Evolutionary conservation across 1,284 basidiomycete genomes (phyloP).

Genomic region (Ustilago esculenta): DNA sequence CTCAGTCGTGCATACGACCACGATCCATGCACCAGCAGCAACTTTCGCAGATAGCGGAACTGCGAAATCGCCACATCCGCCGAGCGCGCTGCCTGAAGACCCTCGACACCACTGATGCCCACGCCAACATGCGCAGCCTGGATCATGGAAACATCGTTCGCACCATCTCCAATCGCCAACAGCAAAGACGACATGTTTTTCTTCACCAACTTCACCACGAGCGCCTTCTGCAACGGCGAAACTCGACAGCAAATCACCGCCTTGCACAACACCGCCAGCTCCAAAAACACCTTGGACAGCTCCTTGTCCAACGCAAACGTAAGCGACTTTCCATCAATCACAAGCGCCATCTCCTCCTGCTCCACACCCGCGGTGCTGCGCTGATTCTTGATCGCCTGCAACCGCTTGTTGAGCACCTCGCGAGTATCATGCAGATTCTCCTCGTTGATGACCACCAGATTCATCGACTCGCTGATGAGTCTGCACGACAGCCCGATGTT

Average conservation of each 20-base stretch:
- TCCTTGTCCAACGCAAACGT: constrained; percentile 92
- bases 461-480: constrained; percentile 98
- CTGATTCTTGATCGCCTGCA: constrained; percentile 92
- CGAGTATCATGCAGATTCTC: constrained; percentile 82
- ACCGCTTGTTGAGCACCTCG: constrained; percentile 85
- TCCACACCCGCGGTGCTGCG: constrained; percentile 79
- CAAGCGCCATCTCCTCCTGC: constrained; percentile 89
- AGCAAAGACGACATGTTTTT: constrained; percentile 91
- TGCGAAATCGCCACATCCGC: constrained; percentile 98
- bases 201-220: constrained; percentile 98
- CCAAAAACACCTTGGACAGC: constrained; percentile 85
- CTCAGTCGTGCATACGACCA: constrained; percentile 97
- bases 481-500: constrained; percentile 98
- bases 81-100: constrained; percentile 94
- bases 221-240: constrained; percentile 95
- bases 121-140: constrained; percentile 83
- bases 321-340: constrained; percentile 97
- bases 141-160: constrained; percentile 74
- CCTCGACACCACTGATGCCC: constrained; percentile 97
- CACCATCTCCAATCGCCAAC: constrained; percentile 83
- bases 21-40: constrained; percentile 94
- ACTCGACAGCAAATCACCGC: constrained; percentile 98
- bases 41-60: constrained; percentile 94
- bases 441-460: constrained; percentile 91
- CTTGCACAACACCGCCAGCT: constrained; percentile 97